A percentile compares a stretch with the other conserved stretches of the same genome.
These are phyloP conservation scores for Prosopis cineraria DNA, from an alignment of 306 rosid species.

Conservation along the genomic window DNA sequence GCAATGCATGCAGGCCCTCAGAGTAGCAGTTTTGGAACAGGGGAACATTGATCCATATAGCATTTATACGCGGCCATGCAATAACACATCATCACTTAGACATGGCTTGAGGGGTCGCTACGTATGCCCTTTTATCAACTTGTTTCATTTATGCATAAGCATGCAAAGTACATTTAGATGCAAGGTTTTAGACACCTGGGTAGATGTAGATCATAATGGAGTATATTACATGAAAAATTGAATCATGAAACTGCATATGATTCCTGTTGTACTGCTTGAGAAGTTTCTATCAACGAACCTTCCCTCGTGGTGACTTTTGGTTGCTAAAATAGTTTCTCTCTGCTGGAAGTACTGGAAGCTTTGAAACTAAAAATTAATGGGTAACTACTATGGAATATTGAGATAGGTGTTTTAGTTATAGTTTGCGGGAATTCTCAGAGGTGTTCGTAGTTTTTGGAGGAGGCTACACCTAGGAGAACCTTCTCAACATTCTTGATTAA, in stretches of 20 bases:
- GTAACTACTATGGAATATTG: background rate
- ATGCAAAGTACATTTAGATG: background rate
- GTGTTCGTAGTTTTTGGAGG: background rate
- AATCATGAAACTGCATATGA: background rate
- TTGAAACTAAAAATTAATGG: conserved; percentile 7
- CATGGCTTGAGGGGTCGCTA: conserved; percentile 77
- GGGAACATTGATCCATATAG: conserved; percentile 79
- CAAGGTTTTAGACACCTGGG: background rate
- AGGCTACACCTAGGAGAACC: background rate
- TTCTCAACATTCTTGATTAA: conserved; percentile 1
- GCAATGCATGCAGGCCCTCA: conserved; percentile 55
- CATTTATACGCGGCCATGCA: conserved; percentile 69
- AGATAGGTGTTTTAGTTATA: background rate
- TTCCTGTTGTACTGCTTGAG: background rate
- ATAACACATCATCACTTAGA: conserved; percentile 50
- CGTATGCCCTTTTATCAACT: conserved; percentile 51
- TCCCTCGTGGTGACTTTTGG: background rate
- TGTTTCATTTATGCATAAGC: background rate
- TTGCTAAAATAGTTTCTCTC: background rate
- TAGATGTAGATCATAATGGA: conserved; percentile 24
- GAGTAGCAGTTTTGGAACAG: conserved; percentile 49
- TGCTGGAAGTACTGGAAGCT: background rate
- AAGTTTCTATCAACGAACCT: background rate
- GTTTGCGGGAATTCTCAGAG: background rate
- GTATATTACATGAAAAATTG: background rate